A percentile compares a stretch with the other conserved stretches of the same genome.
Evolutionary conservation across 192 early-diverging fungal genomes (phyloP).

Genomic region (Gorgonomyces haynaldii): DNA sequence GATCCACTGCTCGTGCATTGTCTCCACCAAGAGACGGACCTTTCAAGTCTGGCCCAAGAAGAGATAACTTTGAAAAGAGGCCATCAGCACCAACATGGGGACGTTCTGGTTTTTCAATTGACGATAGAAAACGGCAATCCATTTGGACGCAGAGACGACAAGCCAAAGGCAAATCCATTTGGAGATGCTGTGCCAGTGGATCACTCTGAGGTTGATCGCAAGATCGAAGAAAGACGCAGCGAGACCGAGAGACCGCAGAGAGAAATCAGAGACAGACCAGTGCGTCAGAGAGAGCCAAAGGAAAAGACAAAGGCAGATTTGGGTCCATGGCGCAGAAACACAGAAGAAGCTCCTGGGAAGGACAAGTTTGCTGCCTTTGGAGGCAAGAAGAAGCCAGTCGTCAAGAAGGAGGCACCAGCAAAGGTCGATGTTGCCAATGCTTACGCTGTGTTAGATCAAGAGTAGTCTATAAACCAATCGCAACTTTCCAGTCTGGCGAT

Average conservation of each 20-base stretch:
- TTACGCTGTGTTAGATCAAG: background rate
- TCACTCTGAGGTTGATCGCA: constrained; percentile 34
- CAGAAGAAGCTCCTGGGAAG: background rate
- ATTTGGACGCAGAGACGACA: constrained; percentile 1
- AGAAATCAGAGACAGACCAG: background rate
- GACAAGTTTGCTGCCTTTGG: background rate
- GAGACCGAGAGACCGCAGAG: background rate
- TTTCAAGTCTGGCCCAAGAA: background rate
- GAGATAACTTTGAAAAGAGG: background rate
- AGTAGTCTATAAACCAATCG: background rate
- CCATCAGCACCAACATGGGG: background rate
- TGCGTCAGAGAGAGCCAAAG: background rate
- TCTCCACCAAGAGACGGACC: background rate
- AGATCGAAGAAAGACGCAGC: constrained; percentile 36
- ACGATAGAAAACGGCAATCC: background rate
- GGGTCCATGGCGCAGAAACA: too few relatives aligned
- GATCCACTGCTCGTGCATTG: background rate
- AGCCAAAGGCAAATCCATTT: constrained; percentile 43
- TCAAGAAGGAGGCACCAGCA: background rate
- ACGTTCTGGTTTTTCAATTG: background rate
- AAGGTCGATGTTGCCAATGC: background rate
- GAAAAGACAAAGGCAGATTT: constrained; percentile 3
- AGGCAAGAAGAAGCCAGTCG: background rate
- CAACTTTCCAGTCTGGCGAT: background rate
- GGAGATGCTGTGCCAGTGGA: constrained; percentile 41